Evolutionary conservation across 2,329 filamentous ascomycete species (phyloP), one percentile per base, ranked within the genome.

Genomic region (Didymella segeticola): DNA sequence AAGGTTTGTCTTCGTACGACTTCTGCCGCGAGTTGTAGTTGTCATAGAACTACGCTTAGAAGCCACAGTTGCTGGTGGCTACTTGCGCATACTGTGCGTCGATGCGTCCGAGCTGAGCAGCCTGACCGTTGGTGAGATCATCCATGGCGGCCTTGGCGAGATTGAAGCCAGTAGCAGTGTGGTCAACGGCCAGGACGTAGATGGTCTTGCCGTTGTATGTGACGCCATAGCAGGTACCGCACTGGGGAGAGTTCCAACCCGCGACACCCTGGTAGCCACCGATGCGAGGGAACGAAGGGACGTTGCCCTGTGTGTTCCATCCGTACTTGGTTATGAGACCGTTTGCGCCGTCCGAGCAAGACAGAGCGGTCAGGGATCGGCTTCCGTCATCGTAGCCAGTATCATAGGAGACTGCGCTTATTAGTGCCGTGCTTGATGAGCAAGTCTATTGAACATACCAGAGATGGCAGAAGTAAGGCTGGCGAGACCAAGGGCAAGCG

Each of bases 321-420:
- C 79, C 79, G 76, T 84, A 84, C 65, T 79, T 82, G 64, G 82
- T 85, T 58, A 84, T 83, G 57, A 91, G 80, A 53, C 88, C 88
- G 74, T 90, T 87, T 57, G 58, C 39, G 48, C 88, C 88, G 68
- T 90, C 85, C 26, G 85, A 88, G 82, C 88, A 91, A 57, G 86
- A 72, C 37, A 91, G 81, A 5, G 68, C 72, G 27, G 75, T 79
- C 48, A 93, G 72, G 37, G 83, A 79, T 53, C 85, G 82, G 55
- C 62, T 61, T 38, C 71, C 71, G 58, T 87, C 77, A 69, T 93
- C 89, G 77, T 90, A 95, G 69, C 82, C 85, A 17, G 78, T 76
- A 76, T 93, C 89, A 75, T 87, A 93, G 60, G 87, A 88, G 67
- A 92, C 88, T 72, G 45, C 27, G 9, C 34, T 17, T 17, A 39